Conservation (phyloP, 352 stramenopile genomes). For the Globisporangium takayamanum region DNA sequence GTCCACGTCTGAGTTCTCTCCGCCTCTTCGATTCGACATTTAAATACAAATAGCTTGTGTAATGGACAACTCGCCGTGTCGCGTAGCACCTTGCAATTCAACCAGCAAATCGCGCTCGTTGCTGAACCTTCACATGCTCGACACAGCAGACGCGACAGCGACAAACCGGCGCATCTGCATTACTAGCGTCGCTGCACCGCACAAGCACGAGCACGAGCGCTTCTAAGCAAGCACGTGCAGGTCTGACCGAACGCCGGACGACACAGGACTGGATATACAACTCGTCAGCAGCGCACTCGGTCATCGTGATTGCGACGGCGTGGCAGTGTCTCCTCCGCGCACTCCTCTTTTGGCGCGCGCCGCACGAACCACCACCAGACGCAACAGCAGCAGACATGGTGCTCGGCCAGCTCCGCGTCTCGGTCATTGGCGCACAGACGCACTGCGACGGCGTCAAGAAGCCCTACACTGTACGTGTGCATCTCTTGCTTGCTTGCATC, state of each 20-base stretch:
- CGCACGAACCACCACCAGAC: background rate
- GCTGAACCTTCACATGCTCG: no score
- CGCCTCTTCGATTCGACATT: no score
- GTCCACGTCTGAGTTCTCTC: no score
- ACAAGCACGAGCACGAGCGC: background rate
- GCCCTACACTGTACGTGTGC: constrained; percentile 45
- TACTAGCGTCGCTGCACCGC: no score
- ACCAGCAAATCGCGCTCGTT: no score
- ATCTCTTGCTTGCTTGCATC: background rate
- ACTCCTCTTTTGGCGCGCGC: background rate
- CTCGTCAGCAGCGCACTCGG: no score
- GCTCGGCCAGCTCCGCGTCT: constrained; percentile 37
- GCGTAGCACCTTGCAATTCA: no score
- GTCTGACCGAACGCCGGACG: background rate
- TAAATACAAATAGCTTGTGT: no score
- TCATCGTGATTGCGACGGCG: constrained; percentile 1
- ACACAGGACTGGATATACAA: background rate
- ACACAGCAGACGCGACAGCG: no score
- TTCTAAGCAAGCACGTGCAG: background rate
- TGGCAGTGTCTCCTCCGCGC: background rate
- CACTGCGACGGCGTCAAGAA: constrained; percentile 19
- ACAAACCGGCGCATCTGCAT: no score
- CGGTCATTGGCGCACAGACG: constrained; percentile 66
- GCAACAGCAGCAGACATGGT: constrained; percentile 14
- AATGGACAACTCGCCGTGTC: no score